Conservation (phyloP, 1,139 yeast genomes). For the Pichia sp. region DNA sequence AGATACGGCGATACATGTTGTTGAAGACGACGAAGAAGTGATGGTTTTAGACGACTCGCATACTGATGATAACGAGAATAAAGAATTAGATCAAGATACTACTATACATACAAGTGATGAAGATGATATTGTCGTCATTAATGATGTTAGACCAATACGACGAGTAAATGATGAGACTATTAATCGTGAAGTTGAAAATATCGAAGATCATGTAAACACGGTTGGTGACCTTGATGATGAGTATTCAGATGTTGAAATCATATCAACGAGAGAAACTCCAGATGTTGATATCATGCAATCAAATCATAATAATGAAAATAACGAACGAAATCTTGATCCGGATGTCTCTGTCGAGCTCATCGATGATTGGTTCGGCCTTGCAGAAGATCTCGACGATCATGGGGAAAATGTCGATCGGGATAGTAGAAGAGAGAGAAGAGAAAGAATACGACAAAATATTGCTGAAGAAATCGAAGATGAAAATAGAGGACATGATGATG, state of each 20-base stretch:
- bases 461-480: too few species aligned
- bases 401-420: too few species aligned
- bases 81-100: too few species aligned
- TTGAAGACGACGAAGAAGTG: too few species aligned
- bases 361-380: slow-evolving; percentile 6
- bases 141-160: not conserved
- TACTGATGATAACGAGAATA: slow-evolving; percentile 1
- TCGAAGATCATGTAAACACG: too few species aligned
- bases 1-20: too few species aligned
- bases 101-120: not conserved
- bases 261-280: slow-evolving; percentile 6
- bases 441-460: too few species aligned
- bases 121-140: not conserved
- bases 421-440: too few species aligned
- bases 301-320: not conserved
- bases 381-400: not conserved
- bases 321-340: not conserved
- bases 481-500: not conserved
- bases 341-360: slow-evolving; percentile 11
- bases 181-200: too few species aligned
- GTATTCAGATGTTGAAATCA: slow-evolving; percentile 7
- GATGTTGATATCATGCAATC: not conserved
- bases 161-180: not conserved
- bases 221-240: too few species aligned
- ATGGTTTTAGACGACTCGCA: too few species aligned